These are phyloP conservation scores for Talaromyces rugulosus DNA, from an alignment of 2,329 filamentous ascomycete genomes.

Conservation along the genomic window DNA sequence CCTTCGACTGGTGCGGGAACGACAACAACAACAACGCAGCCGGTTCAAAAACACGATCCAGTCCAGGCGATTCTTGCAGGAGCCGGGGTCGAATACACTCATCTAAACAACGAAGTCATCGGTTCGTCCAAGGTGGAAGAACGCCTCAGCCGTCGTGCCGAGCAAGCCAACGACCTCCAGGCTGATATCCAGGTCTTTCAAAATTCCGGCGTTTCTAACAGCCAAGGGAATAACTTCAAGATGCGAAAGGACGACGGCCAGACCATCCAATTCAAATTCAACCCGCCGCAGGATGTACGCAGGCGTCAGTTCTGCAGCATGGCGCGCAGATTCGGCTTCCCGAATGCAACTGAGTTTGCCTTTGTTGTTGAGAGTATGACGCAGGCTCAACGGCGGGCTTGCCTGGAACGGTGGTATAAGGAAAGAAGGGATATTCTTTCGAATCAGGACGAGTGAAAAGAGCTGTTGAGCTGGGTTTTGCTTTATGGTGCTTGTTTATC, in stretches of 20 bases:
- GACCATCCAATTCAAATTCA: conserved; percentile 57
- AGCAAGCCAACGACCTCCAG: conserved; percentile 37
- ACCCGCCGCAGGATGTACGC: conserved; percentile 70
- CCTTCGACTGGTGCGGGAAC: conserved; percentile 3
- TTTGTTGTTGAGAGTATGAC: conserved; percentile 88
- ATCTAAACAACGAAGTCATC: conserved; percentile 93
- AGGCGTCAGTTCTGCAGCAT: conserved; percentile 86
- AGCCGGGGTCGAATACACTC: conserved; percentile 89
- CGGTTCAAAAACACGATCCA: conserved; percentile 57
- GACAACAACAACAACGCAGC: conserved; percentile 16
- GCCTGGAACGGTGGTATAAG: conserved; percentile 75
- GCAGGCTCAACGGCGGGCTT: conserved; percentile 72
- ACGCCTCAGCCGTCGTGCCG: conserved; percentile 71
- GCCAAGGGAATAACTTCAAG: background rate
- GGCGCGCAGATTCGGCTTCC: conserved; percentile 73
- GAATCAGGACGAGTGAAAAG: background rate
- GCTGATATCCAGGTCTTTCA: conserved; percentile 34
- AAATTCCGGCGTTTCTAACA: conserved; percentile 10
- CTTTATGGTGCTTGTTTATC: background rate
- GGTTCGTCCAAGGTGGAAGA: conserved; percentile 91
- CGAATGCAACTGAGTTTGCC: conserved; percentile 76
- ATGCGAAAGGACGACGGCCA: conserved; percentile 34
- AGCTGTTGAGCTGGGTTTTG: background rate
- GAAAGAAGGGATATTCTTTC: conserved; percentile 54
- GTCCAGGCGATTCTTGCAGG: conserved; percentile 83